These are phyloP conservation scores for Helotiales sp. DNA, from an alignment of 2,329 filamentous ascomycete species.

Conservation along the genomic window DNA sequence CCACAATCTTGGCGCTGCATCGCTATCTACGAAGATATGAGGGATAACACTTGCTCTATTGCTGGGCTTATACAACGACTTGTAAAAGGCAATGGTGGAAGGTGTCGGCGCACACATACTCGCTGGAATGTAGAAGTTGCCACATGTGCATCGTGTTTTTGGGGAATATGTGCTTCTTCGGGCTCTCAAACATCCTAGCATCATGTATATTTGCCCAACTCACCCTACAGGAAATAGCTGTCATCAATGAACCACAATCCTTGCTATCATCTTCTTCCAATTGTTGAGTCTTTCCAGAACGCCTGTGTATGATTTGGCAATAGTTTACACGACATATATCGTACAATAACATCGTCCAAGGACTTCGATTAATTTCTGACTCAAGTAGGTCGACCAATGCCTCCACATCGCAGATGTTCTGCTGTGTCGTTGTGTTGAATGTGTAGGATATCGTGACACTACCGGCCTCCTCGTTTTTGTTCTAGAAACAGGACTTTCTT, in stretches of 20 bases:
- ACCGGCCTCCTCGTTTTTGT: conserved; percentile 75
- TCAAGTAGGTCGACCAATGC: neutral
- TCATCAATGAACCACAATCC: neutral
- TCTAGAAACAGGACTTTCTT: conserved; percentile 96
- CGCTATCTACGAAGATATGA: too few species aligned
- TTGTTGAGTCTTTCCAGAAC: neutral
- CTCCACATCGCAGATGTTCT: neutral
- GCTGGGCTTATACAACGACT: too few species aligned
- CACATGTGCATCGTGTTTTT: neutral
- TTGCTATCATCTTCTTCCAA: neutral
- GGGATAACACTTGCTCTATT: too few species aligned
- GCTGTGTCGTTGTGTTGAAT: neutral
- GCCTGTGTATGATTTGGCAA: neutral
- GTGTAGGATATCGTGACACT: conserved; percentile 20
- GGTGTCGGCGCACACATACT: too few species aligned
- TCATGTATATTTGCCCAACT: neutral
- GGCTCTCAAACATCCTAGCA: neutral
- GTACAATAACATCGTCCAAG: neutral
- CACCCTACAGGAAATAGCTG: neutral
- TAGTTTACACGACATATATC: neutral
- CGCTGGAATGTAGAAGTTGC: neutral
- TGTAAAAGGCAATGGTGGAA: too few species aligned
- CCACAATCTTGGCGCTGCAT: too few species aligned
- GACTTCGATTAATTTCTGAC: neutral
- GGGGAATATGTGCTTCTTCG: neutral